phyloP scores from a whole-genome alignment of 495 filamentous ascomycete species.

The Xylaria flabelliformis region DNA sequence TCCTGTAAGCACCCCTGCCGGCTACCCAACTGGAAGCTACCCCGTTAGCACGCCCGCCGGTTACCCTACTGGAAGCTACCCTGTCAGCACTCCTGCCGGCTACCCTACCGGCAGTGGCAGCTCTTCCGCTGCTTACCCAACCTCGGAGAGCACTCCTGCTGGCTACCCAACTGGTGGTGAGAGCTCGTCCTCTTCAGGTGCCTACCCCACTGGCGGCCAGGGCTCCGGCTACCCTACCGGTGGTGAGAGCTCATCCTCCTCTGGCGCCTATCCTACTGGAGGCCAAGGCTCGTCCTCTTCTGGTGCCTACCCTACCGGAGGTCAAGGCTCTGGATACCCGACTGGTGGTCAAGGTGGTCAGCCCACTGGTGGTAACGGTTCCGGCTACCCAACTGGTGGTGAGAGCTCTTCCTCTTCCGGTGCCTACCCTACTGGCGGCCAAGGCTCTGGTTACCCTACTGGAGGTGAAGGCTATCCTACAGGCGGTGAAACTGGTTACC shows the following conservation, averaged over 20 bases:
- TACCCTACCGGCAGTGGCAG: constrained; percentile 4
- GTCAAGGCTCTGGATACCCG: not conserved
- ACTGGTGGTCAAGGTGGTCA: not conserved
- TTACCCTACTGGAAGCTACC: constrained; percentile 18
- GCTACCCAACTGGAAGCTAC: constrained; percentile 29
- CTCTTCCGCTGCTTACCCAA: constrained; percentile 12
- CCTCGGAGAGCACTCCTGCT: not conserved
- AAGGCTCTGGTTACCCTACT: not conserved
- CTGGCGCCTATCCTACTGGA: not conserved
- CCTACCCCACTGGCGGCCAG: constrained; percentile 1
- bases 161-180: not conserved
- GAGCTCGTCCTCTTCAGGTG: not conserved
- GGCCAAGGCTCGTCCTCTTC: not conserved
- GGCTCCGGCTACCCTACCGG: not conserved
- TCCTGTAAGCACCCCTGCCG: constrained; percentile 16
- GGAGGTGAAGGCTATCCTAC: not conserved
- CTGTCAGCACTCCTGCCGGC: not conserved
- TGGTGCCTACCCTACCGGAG: not conserved
- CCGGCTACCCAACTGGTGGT: constrained; percentile 11
- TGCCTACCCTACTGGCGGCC: not conserved
- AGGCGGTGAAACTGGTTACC: constrained; percentile 6
- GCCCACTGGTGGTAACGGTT: not conserved
- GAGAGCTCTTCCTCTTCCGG: not conserved
- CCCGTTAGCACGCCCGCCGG: constrained; percentile 18
- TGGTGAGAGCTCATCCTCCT: not conserved